A percentile compares a stretch with the other conserved stretches of the same genome.
These are phyloP conservation scores for Vicia villosa DNA, from an alignment of 306 rosid genomes.

Conservation along the genomic window DNA sequence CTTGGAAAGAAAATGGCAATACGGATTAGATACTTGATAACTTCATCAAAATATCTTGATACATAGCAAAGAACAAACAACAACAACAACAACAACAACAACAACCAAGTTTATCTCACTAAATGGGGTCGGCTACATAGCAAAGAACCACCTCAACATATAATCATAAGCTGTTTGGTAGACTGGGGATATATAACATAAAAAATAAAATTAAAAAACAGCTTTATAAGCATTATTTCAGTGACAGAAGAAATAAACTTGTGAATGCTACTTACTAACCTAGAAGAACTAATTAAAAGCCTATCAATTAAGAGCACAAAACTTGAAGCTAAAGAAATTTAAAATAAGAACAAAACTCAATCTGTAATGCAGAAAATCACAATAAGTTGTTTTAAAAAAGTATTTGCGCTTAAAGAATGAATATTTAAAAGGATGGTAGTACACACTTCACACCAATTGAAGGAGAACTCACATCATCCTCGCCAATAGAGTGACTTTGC, in stretches of 20 bases:
- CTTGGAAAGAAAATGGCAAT: neutral
- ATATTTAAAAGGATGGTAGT: constrained; percentile 21
- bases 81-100: too few relatives aligned
- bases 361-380: constrained; percentile 13
- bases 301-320: constrained; percentile 1
- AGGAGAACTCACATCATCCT: constrained; percentile 82
- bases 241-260: neutral
- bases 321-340: neutral
- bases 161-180: constrained; percentile 11
- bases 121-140: too few relatives aligned
- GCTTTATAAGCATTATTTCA: neutral
- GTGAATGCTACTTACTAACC: constrained; percentile 9
- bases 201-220: neutral
- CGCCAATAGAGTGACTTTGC: constrained; percentile 67
- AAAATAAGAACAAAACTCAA: constrained; percentile 27
- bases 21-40: constrained; percentile 21
- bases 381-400: constrained; percentile 26
- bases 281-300: constrained; percentile 1
- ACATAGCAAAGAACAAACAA: neutral
- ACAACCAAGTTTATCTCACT: too few relatives aligned
- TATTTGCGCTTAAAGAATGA: constrained; percentile 29
- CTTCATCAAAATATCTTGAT: constrained; percentile 17
- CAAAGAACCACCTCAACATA: constrained; percentile 17
- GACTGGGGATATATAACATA: neutral
- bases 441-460: constrained; percentile 30